phyloP scores from a whole-genome alignment of 768 basidiomycete genomes.

The Tricholoma terreum region DNA sequence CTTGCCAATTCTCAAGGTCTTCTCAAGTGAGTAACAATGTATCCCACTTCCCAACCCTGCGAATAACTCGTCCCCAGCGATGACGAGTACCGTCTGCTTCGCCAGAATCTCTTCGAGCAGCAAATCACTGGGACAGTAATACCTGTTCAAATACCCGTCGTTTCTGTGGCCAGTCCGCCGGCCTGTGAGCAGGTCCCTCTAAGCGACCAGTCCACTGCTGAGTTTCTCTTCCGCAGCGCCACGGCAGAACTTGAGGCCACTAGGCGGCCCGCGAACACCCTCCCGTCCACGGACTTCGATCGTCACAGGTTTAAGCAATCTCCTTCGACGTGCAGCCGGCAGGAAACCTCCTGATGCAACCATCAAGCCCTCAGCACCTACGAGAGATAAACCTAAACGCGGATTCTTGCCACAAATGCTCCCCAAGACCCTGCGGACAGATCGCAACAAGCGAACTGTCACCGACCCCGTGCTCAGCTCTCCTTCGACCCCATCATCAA shows the following conservation, averaged over 20 bases:
- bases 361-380: constrained; percentile 3
- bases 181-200: constrained; percentile 7
- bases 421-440: constrained; percentile 28
- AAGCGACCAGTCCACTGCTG: neutral
- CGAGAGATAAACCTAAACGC: constrained; percentile 18
- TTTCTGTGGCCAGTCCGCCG: constrained; percentile 23
- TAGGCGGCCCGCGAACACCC: constrained; percentile 5
- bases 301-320: constrained; percentile 28
- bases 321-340: constrained; percentile 39
- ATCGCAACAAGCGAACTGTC: constrained; percentile 13
- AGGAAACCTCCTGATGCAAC: constrained; percentile 20
- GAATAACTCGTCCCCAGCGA: constrained; percentile 40
- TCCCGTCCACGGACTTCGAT: constrained; percentile 24
- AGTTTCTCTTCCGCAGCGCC: constrained; percentile 2
- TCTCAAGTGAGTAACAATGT: constrained; percentile 46
- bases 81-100: constrained; percentile 69
- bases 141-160: constrained; percentile 27
- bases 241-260: neutral
- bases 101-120: constrained; percentile 66
- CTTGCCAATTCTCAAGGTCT: constrained; percentile 63
- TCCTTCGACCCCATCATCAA: constrained; percentile 5
- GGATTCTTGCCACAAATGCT: constrained; percentile 31
- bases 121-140: constrained; percentile 36
- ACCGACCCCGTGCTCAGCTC: neutral
- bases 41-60: neutral